Evolutionary conservation across 176 grass and related monocot species (phyloP).

Genomic region (Oryza brachyantha): DNA sequence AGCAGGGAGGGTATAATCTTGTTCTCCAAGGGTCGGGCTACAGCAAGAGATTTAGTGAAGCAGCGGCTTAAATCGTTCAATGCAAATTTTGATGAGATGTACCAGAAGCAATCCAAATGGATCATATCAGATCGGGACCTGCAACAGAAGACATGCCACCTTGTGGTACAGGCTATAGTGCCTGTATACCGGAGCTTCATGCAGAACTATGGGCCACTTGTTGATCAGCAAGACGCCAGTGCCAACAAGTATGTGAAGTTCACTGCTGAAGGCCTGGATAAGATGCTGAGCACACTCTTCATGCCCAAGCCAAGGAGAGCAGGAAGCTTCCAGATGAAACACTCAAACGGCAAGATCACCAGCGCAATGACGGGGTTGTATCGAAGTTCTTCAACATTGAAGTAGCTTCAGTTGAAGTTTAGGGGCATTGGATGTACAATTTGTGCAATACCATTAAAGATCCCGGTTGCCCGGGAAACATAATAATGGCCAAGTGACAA

Average conservation of each 20-base stretch:
- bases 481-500: slow-evolving; percentile 32
- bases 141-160: slow-evolving; percentile 74
- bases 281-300: slow-evolving; percentile 73
- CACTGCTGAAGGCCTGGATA: slow-evolving; percentile 60
- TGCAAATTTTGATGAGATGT: slow-evolving; percentile 76
- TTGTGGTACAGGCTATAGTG: slow-evolving; percentile 76
- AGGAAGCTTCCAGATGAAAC: slow-evolving; percentile 61
- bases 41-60: slow-evolving; percentile 86
- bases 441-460: slow-evolving; percentile 29
- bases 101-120: slow-evolving; percentile 80
- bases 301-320: slow-evolving; percentile 51
- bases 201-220: slow-evolving; percentile 94
- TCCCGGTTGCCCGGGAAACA: neutral
- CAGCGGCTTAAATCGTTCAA: slow-evolving; percentile 87
- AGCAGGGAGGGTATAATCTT: slow-evolving; percentile 90
- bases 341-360: slow-evolving; percentile 64
- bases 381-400: slow-evolving; percentile 66
- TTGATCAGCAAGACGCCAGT: slow-evolving; percentile 61
- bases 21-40: slow-evolving; percentile 85
- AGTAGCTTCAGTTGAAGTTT: slow-evolving; percentile 36
- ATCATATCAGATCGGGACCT: slow-evolving; percentile 74
- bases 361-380: slow-evolving; percentile 55
- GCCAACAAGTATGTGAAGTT: slow-evolving; percentile 75
- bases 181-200: slow-evolving; percentile 95
- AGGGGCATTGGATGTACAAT: slow-evolving; percentile 23